Percentiles rank a stretch among this genome's conserved stretches.
Conservation (phyloP, 2,329 filamentous ascomycete species). For the Lachnellula occidentalis region DNA sequence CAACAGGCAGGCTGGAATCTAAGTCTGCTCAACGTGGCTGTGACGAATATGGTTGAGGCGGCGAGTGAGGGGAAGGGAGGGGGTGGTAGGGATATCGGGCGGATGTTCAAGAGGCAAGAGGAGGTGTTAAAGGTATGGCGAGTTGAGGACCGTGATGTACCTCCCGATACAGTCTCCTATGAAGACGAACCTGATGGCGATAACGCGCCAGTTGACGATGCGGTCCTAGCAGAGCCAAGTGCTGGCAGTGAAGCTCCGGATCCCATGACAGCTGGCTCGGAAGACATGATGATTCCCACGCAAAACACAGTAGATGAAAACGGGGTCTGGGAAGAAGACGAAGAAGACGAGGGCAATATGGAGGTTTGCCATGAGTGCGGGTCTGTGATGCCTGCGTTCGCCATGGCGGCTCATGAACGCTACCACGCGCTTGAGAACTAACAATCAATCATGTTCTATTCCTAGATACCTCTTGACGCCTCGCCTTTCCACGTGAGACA, state of each 20-base stretch:
- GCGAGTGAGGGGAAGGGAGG: slow-evolving; percentile 42
- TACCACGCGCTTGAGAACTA: slow-evolving; percentile 35
- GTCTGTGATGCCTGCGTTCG: slow-evolving; percentile 43
- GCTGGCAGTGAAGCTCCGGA: slow-evolving; percentile 24
- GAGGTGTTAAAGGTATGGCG: slow-evolving; percentile 63
- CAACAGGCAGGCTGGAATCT: slow-evolving; percentile 66
- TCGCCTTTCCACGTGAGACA: no score
- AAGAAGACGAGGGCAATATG: slow-evolving; percentile 19
- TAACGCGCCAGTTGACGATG: slow-evolving; percentile 1
- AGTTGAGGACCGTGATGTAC: slow-evolving; percentile 41
- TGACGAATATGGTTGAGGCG: slow-evolving; percentile 70
- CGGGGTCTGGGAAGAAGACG: slow-evolving; percentile 25
- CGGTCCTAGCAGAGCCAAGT: slow-evolving; percentile 23
- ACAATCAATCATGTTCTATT: background rate
- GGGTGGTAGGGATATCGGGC: slow-evolving; percentile 69
- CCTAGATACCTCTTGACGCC: no score
- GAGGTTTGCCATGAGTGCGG: slow-evolving; percentile 39
- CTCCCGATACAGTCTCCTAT: slow-evolving; percentile 21
- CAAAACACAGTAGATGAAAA: slow-evolving; percentile 20
- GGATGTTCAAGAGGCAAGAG: slow-evolving; percentile 77
- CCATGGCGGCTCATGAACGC: slow-evolving; percentile 42
- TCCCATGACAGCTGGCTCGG: slow-evolving; percentile 19
- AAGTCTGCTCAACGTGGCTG: slow-evolving; percentile 79
- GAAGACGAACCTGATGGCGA: background rate
- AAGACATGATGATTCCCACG: slow-evolving; percentile 22